phyloP scores from a whole-genome alignment of 371 early-diverging fungal genomes.

The Circinella umbellata region DNA sequence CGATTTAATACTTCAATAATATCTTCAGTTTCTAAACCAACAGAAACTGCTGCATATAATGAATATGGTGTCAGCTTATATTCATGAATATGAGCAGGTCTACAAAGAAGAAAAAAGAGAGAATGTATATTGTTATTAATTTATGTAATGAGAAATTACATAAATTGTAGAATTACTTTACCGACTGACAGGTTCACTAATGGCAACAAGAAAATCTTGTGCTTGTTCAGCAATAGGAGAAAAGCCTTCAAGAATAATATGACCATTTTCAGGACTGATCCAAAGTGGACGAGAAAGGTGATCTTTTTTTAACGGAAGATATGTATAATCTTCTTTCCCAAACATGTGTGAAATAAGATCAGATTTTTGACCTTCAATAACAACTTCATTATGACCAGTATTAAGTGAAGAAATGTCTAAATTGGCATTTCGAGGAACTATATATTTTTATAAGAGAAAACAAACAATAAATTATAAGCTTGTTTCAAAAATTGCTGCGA shows the following conservation, averaged over 20 bases:
- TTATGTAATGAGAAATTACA: not conserved
- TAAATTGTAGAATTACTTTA: constrained; percentile 26
- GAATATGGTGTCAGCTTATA: constrained; percentile 98
- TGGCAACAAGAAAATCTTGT: constrained; percentile 98
- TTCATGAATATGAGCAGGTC: constrained; percentile 98
- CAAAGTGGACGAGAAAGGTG: constrained; percentile 92
- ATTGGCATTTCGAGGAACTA: constrained; percentile 63
- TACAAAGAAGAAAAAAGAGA: constrained; percentile 24
- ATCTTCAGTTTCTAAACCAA: constrained; percentile 96
- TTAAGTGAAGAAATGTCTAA: constrained; percentile 54
- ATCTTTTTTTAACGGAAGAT: constrained; percentile 86
- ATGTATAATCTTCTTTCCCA: constrained; percentile 76
- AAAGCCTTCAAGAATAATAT: constrained; percentile 97
- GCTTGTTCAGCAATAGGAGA: constrained; percentile 95
- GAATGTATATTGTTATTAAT: too few species aligned
- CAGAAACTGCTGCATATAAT: constrained; percentile 99
- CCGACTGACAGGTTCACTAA: constrained; percentile 98
- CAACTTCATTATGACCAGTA: constrained; percentile 26
- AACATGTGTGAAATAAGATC: constrained; percentile 70
- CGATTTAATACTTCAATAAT: constrained; percentile 94
- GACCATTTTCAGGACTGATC: constrained; percentile 92
- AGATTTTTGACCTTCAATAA: constrained; percentile 29
- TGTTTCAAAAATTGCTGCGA: not conserved
- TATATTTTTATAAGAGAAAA: not conserved
- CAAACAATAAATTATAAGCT: too few species aligned